These are phyloP conservation scores for Anthoceros angustus DNA, from an alignment of 225 moss, liverwort and hornwort species.

Conservation along the genomic window DNA sequence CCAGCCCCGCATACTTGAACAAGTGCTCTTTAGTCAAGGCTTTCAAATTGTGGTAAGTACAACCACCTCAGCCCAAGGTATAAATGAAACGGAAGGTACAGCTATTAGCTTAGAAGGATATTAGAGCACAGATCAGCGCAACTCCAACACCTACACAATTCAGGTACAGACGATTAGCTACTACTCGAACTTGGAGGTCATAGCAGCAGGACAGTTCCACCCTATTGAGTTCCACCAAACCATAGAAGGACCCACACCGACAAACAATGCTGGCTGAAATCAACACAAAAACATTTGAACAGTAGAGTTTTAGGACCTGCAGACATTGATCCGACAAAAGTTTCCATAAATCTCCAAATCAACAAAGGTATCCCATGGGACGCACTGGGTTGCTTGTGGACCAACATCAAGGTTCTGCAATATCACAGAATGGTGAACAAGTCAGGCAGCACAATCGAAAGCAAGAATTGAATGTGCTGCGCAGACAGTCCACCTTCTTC, in stretches of 20 bases:
- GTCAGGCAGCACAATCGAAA: not conserved
- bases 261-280: too few species aligned
- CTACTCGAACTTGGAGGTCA: too few species aligned
- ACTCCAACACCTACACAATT: slow-evolving; percentile 70
- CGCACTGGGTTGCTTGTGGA: slow-evolving; percentile 53
- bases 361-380: slow-evolving; percentile 59
- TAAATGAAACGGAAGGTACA: not conserved
- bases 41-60: not conserved
- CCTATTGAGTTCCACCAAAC: not conserved
- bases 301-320: slow-evolving; percentile 26
- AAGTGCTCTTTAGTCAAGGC: slow-evolving; percentile 61
- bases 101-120: slow-evolving; percentile 29
- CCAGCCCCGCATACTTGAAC: slow-evolving; percentile 96
- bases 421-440: slow-evolving; percentile 1
- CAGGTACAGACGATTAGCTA: slow-evolving; percentile 9
- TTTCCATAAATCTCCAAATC: slow-evolving; percentile 85
- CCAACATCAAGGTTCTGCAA: slow-evolving; percentile 79
- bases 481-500: not conserved
- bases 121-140: slow-evolving; percentile 86
- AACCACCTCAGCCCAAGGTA: too few species aligned
- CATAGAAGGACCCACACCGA: too few species aligned
- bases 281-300: slow-evolving; percentile 2
- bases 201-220: too few species aligned
- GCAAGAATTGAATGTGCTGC: not conserved
- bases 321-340: slow-evolving; percentile 87